These are phyloP conservation scores for Colletotrichum zoysiae DNA, from an alignment of 2,329 filamentous ascomycete species.

Conservation along the genomic window DNA sequence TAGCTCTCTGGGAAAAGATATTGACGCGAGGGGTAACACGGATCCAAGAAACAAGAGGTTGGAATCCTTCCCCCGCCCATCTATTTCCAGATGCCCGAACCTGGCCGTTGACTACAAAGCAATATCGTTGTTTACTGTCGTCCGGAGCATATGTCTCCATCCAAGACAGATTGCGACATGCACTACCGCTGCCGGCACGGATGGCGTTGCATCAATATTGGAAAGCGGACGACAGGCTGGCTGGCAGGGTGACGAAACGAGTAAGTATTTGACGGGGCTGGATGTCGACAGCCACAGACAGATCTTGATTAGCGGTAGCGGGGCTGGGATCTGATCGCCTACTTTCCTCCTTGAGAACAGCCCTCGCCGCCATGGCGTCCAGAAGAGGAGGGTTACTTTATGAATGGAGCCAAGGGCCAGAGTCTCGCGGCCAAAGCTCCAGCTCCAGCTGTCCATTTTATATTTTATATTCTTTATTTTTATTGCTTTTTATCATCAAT, in stretches of 20 bases:
- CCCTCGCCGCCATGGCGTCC: not conserved
- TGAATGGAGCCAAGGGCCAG: constrained; percentile 8
- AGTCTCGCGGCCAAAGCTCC: constrained; percentile 16
- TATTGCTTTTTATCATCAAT: too few relatives aligned
- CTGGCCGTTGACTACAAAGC: not conserved
- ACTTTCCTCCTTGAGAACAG: constrained; percentile 9
- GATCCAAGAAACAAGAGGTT: not conserved
- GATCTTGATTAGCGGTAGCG: constrained; percentile 38
- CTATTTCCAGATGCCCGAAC: not conserved
- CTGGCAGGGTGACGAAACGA: constrained; percentile 38
- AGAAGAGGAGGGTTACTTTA: not conserved
- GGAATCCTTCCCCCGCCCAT: not conserved
- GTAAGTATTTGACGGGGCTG: constrained; percentile 27
- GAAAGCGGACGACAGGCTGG: constrained; percentile 21
- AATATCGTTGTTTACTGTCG: too few relatives aligned
- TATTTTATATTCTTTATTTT: too few relatives aligned
- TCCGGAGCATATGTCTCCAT: constrained; percentile 18
- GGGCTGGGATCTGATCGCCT: constrained; percentile 38
- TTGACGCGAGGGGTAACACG: not conserved
- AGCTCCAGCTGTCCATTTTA: constrained; percentile 16
- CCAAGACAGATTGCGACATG: constrained; percentile 30
- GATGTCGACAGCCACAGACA: constrained; percentile 23
- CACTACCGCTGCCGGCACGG: constrained; percentile 15
- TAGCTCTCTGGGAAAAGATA: not conserved
- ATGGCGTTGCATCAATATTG: constrained; percentile 32